Evolutionary conservation across 805 yeast genomes (phyloP), one percentile per base, ranked within the genome.

Genomic region (Starmerella gropengiesseri): DNA sequence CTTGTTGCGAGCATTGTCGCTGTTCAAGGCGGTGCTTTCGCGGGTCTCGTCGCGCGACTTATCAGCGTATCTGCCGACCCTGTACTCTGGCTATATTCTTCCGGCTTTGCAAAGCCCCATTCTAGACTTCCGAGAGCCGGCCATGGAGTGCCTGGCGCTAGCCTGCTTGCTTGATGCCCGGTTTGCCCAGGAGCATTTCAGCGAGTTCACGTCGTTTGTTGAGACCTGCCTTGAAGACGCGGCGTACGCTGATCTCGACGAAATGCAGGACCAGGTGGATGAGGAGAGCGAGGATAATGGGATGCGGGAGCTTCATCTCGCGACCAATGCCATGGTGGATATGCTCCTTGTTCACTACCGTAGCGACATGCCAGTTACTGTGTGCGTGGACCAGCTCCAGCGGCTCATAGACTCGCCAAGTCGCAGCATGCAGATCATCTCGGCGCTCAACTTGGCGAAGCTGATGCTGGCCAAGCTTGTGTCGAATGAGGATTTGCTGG

Each of bases 401-500:
- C 5, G 30, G n/a, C 20, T n/a, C 16, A 14, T 17, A 16, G 30
- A 7, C 19, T 7, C 5, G 22, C 26, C 27, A 31, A 64, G 73
- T 51, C 82, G 82, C 1, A 72, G 70, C 21, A 69, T 85, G 16
- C 95, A 84, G 58, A 77, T 89, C 0, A 68, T 76, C 1, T 81
- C 89, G 8, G 94, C 89, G 0, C 94, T 84, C 55, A 93, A 94
- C 0, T 64, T 87, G 20, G 82, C 87, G 55, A 87, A 89, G 62
- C 64, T 89, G 39, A 75, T 78, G 52, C 66, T 91, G 41, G 81
- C 89, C 13, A 93, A 81, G 50, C 71, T 82, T 17, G 69, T 86
- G 43, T 71, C 68, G 6, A 86, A 81, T 55, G 78, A 13, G 14
- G 83, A 78, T 44, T 61, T 85, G 29, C 45, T 61, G 9, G 46